These are phyloP conservation scores for Microthyrium microscopicum DNA, from an alignment of 2,329 filamentous ascomycete genomes.

Conservation along the genomic window DNA sequence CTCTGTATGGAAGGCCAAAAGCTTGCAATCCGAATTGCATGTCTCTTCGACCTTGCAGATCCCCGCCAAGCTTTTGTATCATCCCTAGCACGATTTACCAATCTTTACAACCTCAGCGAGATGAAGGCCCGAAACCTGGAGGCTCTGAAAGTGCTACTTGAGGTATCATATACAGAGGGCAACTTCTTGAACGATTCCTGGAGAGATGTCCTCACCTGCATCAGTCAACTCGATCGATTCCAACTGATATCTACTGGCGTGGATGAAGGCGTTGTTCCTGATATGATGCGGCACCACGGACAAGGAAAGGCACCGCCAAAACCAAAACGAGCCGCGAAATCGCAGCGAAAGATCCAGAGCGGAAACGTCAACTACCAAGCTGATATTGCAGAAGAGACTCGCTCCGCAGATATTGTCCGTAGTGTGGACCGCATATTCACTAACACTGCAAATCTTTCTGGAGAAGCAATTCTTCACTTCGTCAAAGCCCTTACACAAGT, in stretches of 20 bases:
- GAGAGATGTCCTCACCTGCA: constrained; percentile 88
- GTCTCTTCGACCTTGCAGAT: constrained; percentile 84
- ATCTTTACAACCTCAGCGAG: constrained; percentile 86
- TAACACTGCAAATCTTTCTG: constrained; percentile 82
- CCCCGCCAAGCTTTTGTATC: constrained; percentile 89
- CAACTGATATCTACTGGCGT: constrained; percentile 91
- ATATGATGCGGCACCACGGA: constrained; percentile 47
- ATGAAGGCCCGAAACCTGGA: constrained; percentile 95
- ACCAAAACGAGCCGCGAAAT: constrained; percentile 31
- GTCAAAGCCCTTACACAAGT: constrained; percentile 84
- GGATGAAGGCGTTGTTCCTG: constrained; percentile 79
- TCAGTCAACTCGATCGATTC: constrained; percentile 87
- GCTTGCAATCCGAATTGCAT: constrained; percentile 81
- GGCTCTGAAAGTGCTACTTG: constrained; percentile 77
- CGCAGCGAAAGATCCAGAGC: too few species aligned
- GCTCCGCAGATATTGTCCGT: constrained; percentile 83
- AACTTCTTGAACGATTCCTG: constrained; percentile 80
- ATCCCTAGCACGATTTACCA: constrained; percentile 82
- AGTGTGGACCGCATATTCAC: constrained; percentile 93
- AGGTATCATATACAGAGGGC: constrained; percentile 84
- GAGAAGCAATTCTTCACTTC: constrained; percentile 91
- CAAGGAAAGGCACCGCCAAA: constrained; percentile 35
- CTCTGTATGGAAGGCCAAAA: constrained; percentile 92
- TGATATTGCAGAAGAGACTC: constrained; percentile 80
- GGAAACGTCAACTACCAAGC: constrained; percentile 40